Percentiles rank a stretch among this genome's conserved stretches.
Conservation (phyloP, 345 rosid genomes). For the Lagerstroemia speciosa region DNA sequence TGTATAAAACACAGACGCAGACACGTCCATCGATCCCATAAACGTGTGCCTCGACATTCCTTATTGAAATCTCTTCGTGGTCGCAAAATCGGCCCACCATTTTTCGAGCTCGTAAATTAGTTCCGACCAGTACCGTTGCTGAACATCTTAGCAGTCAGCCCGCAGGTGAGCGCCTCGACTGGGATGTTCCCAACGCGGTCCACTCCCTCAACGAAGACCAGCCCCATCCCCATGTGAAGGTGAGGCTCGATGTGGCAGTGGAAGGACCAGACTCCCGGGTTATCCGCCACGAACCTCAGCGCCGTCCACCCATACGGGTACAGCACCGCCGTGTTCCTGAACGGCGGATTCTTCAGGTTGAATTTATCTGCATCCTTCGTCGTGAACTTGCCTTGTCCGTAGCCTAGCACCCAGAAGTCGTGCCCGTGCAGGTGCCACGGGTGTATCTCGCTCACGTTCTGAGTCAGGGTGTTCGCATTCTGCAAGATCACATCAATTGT, state of each 20-base stretch:
- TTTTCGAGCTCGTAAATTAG: too few species aligned
- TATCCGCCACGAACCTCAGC: slow-evolving; percentile 58
- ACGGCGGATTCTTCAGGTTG: slow-evolving; percentile 61
- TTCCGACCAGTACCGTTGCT: background rate
- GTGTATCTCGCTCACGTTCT: slow-evolving; percentile 57
- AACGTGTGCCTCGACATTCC: too few species aligned
- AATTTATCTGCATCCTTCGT: slow-evolving; percentile 28
- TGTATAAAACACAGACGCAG: too few species aligned
- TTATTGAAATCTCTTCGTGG: too few species aligned
- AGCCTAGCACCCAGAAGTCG: slow-evolving; percentile 86
- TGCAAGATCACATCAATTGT: slow-evolving; percentile 77
- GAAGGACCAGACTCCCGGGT: slow-evolving; percentile 90
- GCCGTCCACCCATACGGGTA: slow-evolving; percentile 95
- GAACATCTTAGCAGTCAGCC: slow-evolving; percentile 30
- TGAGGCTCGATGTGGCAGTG: slow-evolving; percentile 92
- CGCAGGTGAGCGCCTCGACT: slow-evolving; percentile 38
- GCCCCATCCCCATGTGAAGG: slow-evolving; percentile 92
- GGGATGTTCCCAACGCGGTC: slow-evolving; percentile 38
- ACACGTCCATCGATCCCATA: too few species aligned
- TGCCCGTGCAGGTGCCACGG: slow-evolving; percentile 98
- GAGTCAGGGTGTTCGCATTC: slow-evolving; percentile 36
- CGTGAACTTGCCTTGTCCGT: slow-evolving; percentile 56
- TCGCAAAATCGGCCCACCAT: too few species aligned
- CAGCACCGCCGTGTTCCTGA: slow-evolving; percentile 52
- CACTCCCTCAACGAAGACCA: slow-evolving; percentile 58